These are phyloP conservation scores for Bretziella fagacearum DNA, from an alignment of 2,329 filamentous ascomycete species.

Conservation along the genomic window DNA sequence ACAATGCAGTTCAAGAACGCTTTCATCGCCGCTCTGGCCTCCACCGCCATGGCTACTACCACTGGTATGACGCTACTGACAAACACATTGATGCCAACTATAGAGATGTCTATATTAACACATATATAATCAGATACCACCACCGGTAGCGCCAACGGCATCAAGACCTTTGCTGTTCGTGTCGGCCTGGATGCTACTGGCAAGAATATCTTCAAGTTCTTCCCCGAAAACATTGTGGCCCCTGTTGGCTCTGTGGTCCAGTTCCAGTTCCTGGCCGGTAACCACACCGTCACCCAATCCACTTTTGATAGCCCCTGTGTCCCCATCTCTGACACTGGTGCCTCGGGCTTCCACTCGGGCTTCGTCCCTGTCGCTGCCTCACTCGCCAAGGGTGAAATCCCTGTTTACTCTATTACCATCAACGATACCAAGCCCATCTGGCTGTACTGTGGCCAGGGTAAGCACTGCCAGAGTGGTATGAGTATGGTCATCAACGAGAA, in stretches of 20 bases:
- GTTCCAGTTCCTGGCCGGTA: slow-evolving; percentile 50
- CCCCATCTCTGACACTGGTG: slow-evolving; percentile 37
- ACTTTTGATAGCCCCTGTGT: slow-evolving; percentile 44
- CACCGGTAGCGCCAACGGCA: slow-evolving; percentile 4
- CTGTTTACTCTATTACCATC: slow-evolving; percentile 55
- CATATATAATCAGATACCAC: no score
- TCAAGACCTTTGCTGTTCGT: slow-evolving; percentile 28
- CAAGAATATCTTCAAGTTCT: slow-evolving; percentile 38
- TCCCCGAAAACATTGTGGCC: slow-evolving; percentile 47
- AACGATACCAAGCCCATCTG: slow-evolving; percentile 55
- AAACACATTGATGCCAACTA: no score
- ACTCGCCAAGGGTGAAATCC: slow-evolving; percentile 31
- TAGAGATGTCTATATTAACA: no score
- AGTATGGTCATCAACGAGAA: slow-evolving; percentile 59
- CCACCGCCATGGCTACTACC: slow-evolving; percentile 24
- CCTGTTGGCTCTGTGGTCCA: slow-evolving; percentile 51
- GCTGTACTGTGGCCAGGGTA: slow-evolving; percentile 59
- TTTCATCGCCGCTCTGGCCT: slow-evolving; percentile 28
- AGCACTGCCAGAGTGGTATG: slow-evolving; percentile 63
- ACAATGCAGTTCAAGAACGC: slow-evolving; percentile 38
- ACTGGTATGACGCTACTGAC: no score
- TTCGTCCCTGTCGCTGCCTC: slow-evolving; percentile 46
- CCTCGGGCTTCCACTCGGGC: slow-evolving; percentile 49
- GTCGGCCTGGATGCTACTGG: slow-evolving; percentile 40
- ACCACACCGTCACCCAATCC: slow-evolving; percentile 69